phyloP scores from a whole-genome alignment of 2,329 filamentous ascomycete species.

The Teratosphaeriaceae sp. region DNA sequence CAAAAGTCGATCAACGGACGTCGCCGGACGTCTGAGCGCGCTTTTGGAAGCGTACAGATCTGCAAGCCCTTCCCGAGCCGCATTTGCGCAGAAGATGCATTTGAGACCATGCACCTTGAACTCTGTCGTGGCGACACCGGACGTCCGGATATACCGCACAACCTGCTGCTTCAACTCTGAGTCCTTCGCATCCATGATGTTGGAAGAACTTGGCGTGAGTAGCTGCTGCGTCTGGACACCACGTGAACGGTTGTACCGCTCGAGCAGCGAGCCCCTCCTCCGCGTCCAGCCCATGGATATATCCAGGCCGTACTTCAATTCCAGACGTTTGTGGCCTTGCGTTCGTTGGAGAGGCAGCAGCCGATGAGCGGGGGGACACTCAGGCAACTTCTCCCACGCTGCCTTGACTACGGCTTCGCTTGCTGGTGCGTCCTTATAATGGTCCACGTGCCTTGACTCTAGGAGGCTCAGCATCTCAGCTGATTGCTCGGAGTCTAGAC shows the following conservation, averaged over 20 bases:
- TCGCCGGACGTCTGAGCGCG: not conserved
- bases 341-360: conserved; percentile 18
- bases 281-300: conserved; percentile 24
- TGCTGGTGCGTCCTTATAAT: conserved; percentile 3
- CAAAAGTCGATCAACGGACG: not conserved
- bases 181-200: conserved; percentile 17
- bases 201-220: conserved; percentile 21
- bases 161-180: conserved; percentile 4
- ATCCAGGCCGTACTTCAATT: conserved; percentile 18
- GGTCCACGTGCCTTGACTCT: conserved; percentile 8
- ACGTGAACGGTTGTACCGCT: conserved; percentile 15
- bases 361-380: conserved; percentile 14
- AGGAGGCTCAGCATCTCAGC: conserved; percentile 24
- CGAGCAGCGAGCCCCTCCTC: conserved; percentile 16
- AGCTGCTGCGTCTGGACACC: conserved; percentile 13
- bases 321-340: conserved; percentile 11
- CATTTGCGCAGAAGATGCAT: conserved; percentile 20
- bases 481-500: conserved; percentile 23
- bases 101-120: conserved; percentile 13
- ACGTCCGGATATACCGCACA: conserved; percentile 22
- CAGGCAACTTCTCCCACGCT: conserved; percentile 26
- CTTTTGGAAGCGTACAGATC: not conserved
- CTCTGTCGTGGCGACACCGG: conserved; percentile 5
- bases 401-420: conserved; percentile 20
- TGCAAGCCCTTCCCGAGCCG: not conserved